Evolutionary conservation across 148 eudicot genomes (phyloP), one percentile per base, ranked within the genome.

Genomic region (Cornus suecica): DNA sequence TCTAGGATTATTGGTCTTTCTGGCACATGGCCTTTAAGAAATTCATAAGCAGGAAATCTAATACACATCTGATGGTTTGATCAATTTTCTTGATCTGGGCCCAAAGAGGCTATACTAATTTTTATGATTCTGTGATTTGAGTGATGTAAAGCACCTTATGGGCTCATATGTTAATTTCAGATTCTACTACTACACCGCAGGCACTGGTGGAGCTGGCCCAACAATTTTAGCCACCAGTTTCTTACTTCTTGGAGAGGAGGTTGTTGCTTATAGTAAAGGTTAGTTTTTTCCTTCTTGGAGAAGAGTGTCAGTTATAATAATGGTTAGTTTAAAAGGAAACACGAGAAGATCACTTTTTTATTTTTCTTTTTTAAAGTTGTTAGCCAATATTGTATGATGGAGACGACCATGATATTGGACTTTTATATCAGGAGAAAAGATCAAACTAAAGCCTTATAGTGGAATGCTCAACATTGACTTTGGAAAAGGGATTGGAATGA

Each of bases 201-300:
- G 99, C 78, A 84, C 90, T 77, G 99, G 99, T 76, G 99, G 99
- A 82, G 99, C 93, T 77, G 99, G 99, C 65, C 99, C 99, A 67
- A 92, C 99, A 48, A 95, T 95, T 82, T 82, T 95, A 80, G 92
- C 99, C 16, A 95, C 99, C 71, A 95, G 99, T 73, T 92, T 95
- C 84, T 82, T 95, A 79, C 97, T 95, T 79, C 87, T 95, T 25
- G 99, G 97, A 76, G 99, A 95, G 84, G 97, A 95, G 74, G 99
- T 90, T 60, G 80, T 92, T 85, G 97, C 97, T 68, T 95, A 88
- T 68, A 89, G 71, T 56, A 92, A 91, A 91, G 99, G 99, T 92
- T 66, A 72, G 81, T n/a, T 62, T 76, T 65, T 71, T 61, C 51
- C 45, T 26, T 30, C 51, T n/a, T 24, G 32, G 14, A 76, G 99